Base-by-base conservation (phyloP, 2,329 filamentous ascomycete species). In the Phoma sp. region DNA sequence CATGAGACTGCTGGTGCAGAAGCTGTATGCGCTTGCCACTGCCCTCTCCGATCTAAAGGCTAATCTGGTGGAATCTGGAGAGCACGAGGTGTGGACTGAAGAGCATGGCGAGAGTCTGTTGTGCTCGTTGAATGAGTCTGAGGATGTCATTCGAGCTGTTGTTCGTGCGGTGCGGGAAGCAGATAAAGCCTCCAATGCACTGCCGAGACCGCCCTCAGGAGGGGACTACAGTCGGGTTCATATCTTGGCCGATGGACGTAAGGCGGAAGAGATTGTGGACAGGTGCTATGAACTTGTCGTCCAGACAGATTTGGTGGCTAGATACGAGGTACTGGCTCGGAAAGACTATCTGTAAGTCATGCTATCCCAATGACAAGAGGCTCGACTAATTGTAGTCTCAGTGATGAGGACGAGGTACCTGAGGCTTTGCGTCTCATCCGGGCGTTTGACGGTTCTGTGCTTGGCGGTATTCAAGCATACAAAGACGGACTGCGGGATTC, bases 41-140 rank as follows among this genome's bases (percentile, higher is more conserved):
- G 38, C 35, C 3, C 25, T 50, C 10, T 46, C 31, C 2, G 21
- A 6, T 21, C 25, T 55, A 13, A 9, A 17, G 7, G 46, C 38
- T 0, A 37, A 45, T n/a, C 12, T 55, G 24, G 9, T 35, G 4
- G n/a, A 25, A 27, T 24, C 33, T 45, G 12, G 40, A 19, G 22
- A 31, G 17, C 17, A 43, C 24, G 35, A 32, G 1, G 38, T 51
- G 41, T 51, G 52, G 52, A 46, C 35, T 35, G 41, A 17, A 4
- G 24, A 44, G 4, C 52, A 55, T 27, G 13, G 36, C 7, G 6
- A 45, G 8, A 41, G 29, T 7, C 22, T 55, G 13, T 24, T 24
- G 15, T 10, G 7, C 24, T 45, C 35, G 7, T 32, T 45, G 15
- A 19, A 25, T 1, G 24, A 45, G 33, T 55, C 40, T 22, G 33